A percentile compares a stretch with the other conserved stretches of the same genome.
phyloP scores from a whole-genome alignment of 495 filamentous ascomycete species.

The Tuber aestivum region DNA sequence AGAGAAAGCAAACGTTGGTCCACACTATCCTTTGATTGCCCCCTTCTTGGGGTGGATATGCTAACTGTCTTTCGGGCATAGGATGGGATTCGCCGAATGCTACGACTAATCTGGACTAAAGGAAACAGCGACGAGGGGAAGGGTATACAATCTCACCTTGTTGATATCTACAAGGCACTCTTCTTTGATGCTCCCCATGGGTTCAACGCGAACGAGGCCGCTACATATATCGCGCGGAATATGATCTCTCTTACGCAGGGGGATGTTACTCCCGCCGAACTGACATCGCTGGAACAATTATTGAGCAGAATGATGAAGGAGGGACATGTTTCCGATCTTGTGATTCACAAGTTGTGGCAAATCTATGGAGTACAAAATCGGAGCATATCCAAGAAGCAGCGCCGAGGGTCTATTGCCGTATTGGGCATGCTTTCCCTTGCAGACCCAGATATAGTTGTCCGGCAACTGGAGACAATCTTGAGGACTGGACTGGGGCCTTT shows the following conservation, averaged over 20 bases:
- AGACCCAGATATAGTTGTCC: constrained; percentile 83
- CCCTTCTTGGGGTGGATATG: background rate
- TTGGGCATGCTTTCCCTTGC: constrained; percentile 94
- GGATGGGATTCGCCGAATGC: constrained; percentile 82
- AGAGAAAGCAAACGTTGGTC: constrained; percentile 68
- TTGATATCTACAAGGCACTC: constrained; percentile 90
- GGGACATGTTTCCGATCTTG: constrained; percentile 74
- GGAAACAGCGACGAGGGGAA: constrained; percentile 99
- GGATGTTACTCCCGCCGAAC: constrained; percentile 75
- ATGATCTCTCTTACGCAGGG: constrained; percentile 99
- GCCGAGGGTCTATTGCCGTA: constrained; percentile 89
- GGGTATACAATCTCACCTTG: constrained; percentile 91
- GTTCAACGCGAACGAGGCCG: constrained; percentile 81
- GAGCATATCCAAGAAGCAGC: constrained; percentile 87
- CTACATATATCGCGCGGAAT: constrained; percentile 92
- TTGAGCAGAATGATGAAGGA: constrained; percentile 96
- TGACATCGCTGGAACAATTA: constrained; percentile 91
- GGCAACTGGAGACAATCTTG: constrained; percentile 88
- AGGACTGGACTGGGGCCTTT: constrained; percentile 78
- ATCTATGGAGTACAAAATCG: constrained; percentile 90
- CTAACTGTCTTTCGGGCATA: constrained; percentile 5
- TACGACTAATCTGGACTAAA: constrained; percentile 97
- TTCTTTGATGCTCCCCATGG: constrained; percentile 91
- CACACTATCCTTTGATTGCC: background rate
- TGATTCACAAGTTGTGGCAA: constrained; percentile 91